A percentile compares a stretch with the other conserved stretches of the same genome.
Evolutionary conservation across 805 yeast species (phyloP).

Genomic region (Hanseniaspora occidentalis): DNA sequence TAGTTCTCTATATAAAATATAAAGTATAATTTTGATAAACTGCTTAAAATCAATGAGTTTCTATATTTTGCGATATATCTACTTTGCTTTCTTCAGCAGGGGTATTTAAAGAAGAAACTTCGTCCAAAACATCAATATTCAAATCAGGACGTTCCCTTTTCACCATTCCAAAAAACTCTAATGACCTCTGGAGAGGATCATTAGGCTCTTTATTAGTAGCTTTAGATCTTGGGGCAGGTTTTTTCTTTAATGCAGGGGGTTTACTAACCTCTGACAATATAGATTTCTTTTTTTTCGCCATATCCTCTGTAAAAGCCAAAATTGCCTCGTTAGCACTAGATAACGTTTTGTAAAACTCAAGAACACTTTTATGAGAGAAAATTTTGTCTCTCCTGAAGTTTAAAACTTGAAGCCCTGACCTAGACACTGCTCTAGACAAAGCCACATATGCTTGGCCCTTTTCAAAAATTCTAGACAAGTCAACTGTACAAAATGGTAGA

Average conservation of each 20-base stretch:
- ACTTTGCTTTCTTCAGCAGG: neutral
- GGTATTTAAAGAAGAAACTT: conserved; percentile 6
- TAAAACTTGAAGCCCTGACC: conserved; percentile 71
- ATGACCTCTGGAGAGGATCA: neutral
- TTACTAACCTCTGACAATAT: no score
- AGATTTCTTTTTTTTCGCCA: neutral
- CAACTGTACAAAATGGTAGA: conserved; percentile 61
- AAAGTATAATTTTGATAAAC: no score
- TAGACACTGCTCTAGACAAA: conserved; percentile 72
- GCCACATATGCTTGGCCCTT: conserved; percentile 96
- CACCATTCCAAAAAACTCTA: conserved; percentile 34
- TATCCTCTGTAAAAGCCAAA: conserved; percentile 5
- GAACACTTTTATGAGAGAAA: conserved; percentile 57
- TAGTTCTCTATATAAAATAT: neutral
- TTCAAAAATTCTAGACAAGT: conserved; percentile 66
- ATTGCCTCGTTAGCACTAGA: conserved; percentile 21
- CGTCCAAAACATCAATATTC: conserved; percentile 28
- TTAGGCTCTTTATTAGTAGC: no score
- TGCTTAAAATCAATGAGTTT: no score
- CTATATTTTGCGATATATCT: no score
- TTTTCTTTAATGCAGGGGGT: no score
- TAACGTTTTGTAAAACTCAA: conserved; percentile 49
- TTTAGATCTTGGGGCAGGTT: no score
- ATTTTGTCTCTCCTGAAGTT: conserved; percentile 58
- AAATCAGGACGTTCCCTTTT: conserved; percentile 38